These are phyloP conservation scores for Hygrocybe coccinea DNA, from an alignment of 768 basidiomycete species.

Conservation along the genomic window DNA sequence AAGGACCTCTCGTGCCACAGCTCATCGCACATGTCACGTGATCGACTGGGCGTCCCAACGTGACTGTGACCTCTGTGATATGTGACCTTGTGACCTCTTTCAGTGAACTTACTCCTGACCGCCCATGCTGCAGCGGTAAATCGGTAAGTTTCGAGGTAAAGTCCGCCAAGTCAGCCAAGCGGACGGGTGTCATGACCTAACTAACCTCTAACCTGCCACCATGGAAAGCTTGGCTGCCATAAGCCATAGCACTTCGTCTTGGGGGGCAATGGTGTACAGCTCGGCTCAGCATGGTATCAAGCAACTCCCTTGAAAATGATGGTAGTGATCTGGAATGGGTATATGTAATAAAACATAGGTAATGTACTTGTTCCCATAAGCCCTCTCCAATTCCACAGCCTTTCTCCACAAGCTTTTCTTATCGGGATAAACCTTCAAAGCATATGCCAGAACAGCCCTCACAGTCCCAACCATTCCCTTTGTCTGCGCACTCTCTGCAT, in stretches of 20 bases:
- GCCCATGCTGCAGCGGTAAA: conserved; percentile 84
- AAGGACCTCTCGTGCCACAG: no score
- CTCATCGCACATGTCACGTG: no score
- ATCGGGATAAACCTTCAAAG: conserved; percentile 87
- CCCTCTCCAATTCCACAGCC: conserved; percentile 90
- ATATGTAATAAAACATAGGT: no score
- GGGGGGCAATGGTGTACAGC: no score
- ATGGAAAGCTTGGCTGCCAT: conserved; percentile 99
- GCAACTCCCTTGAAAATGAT: no score
- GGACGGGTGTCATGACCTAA: no score
- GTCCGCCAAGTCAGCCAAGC: no score
- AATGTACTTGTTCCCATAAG: no score
- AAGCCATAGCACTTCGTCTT: conserved; percentile 94
- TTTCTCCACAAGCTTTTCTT: conserved; percentile 77
- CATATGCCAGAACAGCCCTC: conserved; percentile 84
- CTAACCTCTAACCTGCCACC: conserved; percentile 81
- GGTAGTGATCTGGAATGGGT: not conserved
- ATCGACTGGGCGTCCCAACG: no score
- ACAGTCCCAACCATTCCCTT: conserved; percentile 77
- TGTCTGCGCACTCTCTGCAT: conserved; percentile 78
- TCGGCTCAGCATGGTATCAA: no score
- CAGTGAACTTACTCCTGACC: conserved; percentile 73
- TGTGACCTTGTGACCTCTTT: conserved; percentile 85
- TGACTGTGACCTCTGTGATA: conserved; percentile 84
- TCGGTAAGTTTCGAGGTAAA: no score